These are phyloP conservation scores for Corylus heterophylla DNA, from an alignment of 306 rosid species.

Conservation along the genomic window DNA sequence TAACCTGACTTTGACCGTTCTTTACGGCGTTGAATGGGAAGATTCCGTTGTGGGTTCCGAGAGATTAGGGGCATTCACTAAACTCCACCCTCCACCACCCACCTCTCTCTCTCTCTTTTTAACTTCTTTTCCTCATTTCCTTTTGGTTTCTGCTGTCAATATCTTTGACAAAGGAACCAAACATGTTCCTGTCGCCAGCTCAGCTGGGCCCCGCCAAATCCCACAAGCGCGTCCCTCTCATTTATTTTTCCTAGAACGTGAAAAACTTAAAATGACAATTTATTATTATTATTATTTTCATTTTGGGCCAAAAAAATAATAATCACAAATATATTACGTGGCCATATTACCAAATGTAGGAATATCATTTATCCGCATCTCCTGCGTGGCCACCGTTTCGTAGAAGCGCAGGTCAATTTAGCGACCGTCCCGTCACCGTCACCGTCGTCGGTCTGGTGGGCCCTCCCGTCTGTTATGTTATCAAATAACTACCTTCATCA, in stretches of 20 bases:
- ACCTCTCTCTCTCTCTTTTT: not conserved
- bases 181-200: conserved; percentile 24
- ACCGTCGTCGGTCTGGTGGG: conserved; percentile 12
- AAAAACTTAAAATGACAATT: too few species aligned
- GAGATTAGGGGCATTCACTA: not conserved
- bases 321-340: too few species aligned
- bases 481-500: not conserved
- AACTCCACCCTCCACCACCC: not conserved
- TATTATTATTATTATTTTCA: too few species aligned
- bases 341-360: too few species aligned
- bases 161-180: conserved; percentile 14
- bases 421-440: not conserved
- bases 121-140: not conserved
- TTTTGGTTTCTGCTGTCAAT: not conserved
- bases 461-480: not conserved
- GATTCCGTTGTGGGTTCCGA: not conserved
- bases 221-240: conserved; percentile 6
- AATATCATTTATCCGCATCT: not conserved
- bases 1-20: not conserved
- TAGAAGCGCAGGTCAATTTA: not conserved
- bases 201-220: conserved; percentile 9
- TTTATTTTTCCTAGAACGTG: not conserved
- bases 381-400: conserved; percentile 8
- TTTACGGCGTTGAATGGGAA: conserved; percentile 7
- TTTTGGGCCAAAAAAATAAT: too few species aligned